Evolutionary conservation across 2,329 filamentous ascomycete species (phyloP).

Genomic region (Zasmidium citrigriseum): DNA sequence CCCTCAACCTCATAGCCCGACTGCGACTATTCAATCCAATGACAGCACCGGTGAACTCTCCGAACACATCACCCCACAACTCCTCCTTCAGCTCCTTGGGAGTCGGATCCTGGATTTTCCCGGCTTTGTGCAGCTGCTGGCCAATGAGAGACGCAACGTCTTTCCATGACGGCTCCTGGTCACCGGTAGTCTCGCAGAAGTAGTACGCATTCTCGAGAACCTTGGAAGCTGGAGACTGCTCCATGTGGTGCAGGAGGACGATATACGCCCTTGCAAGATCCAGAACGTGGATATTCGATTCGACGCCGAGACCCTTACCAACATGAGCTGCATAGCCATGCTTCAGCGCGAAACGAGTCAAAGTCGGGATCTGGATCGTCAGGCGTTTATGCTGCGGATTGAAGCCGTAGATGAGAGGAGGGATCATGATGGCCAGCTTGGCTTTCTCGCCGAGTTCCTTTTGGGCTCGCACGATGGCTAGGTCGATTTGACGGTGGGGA

Average conservation of each 20-base stretch:
- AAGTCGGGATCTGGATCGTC: slow-evolving; percentile 50
- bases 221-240: slow-evolving; percentile 33
- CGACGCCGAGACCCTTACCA: slow-evolving; percentile 45
- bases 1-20: slow-evolving; percentile 46
- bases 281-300: slow-evolving; percentile 49
- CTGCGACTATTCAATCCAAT: slow-evolving; percentile 47
- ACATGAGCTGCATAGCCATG: slow-evolving; percentile 49
- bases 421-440: slow-evolving; percentile 52
- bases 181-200: slow-evolving; percentile 48
- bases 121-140: slow-evolving; percentile 38
- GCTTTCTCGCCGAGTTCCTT: slow-evolving; percentile 42
- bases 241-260: slow-evolving; percentile 48
- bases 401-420: slow-evolving; percentile 50
- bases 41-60: slow-evolving; percentile 37
- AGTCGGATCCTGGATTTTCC: slow-evolving; percentile 39
- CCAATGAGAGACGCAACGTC: slow-evolving; percentile 44
- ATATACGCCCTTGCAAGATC: slow-evolving; percentile 51
- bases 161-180: slow-evolving; percentile 47
- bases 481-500: slow-evolving; percentile 49
- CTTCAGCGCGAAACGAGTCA: slow-evolving; percentile 51
- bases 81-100: slow-evolving; percentile 40
- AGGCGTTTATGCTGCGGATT: slow-evolving; percentile 43
- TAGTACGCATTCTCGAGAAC: slow-evolving; percentile 50
- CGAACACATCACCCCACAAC: slow-evolving; percentile 45
- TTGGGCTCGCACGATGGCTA: slow-evolving; percentile 43